Evolutionary conservation across 176 grass and related monocot species (phyloP), one percentile per base, ranked within the genome.

Genomic region (Tuctoria greenei): DNA sequence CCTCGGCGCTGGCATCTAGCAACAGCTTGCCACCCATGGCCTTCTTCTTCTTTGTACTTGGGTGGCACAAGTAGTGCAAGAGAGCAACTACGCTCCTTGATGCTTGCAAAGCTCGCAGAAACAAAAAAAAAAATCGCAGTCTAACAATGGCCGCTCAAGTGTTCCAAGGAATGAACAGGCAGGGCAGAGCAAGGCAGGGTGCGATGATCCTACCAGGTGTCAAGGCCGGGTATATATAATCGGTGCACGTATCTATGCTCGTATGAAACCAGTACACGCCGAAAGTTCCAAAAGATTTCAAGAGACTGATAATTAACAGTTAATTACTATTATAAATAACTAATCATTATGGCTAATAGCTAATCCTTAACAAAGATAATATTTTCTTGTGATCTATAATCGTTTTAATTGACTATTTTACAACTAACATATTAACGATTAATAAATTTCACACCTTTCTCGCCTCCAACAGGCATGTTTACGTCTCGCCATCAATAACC

Each of bases 21-120:
- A 84, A n/a, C 64, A 83, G 2, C 86, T 66, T 88, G 76, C 76
- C 76, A 27, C 49, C 81, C 86, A 88, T 88, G 27, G 38, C n/a
- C 8, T 7, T n/a, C 7, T 49, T 52, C 18, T 20, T n/a, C 20
- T 17, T 64, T 13, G 28, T 40, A 4, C 75, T 8, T 7, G 0
- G 21, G 7, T 58, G 13, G 4, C 28, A 16, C 76, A 28, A 16
- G 34, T 9, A 13, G 60, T 42, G 54, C 35, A 55, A 21, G 69
- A 21, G 69, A 26, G 36, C 71, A 18, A 74, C 4, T 20, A 81
- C 8, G 27, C 11, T 40, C 44, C 68, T 34, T n/a, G 15, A 40
- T 6, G 64, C n/a, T 4, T 4, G n/a, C 50, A 17, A 64, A 58
- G 75, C 14, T n/a, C 66, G 75, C 28, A 20, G 2, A 2, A 5